These are phyloP conservation scores for Carex kokanica DNA, from an alignment of 176 grass and related monocot genomes.

Conservation along the genomic window DNA sequence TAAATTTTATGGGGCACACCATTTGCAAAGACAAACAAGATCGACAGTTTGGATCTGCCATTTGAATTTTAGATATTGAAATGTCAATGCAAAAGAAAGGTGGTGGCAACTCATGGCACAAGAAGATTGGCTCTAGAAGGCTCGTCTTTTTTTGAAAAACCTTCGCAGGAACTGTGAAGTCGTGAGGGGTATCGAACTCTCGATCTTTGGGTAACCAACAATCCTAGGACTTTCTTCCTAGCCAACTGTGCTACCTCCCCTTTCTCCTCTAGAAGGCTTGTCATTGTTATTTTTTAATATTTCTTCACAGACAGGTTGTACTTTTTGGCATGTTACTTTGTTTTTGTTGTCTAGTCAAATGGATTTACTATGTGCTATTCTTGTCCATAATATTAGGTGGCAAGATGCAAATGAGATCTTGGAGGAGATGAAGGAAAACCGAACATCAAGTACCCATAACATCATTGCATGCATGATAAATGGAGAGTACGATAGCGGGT, in stretches of 20 bases:
- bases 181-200: too few relatives aligned
- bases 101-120: not conserved
- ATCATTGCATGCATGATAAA: constrained; percentile 90
- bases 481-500: constrained; percentile 77
- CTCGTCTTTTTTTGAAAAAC: too few relatives aligned
- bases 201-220: too few relatives aligned
- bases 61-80: not conserved
- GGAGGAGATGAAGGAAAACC: constrained; percentile 84
- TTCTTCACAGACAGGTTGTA: not conserved
- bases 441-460: constrained; percentile 63
- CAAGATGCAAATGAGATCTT: constrained; percentile 65
- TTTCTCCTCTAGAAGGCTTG: not conserved
- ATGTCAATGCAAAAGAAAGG: not conserved
- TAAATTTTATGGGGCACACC: not conserved
- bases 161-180: too few relatives aligned
- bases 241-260: too few relatives aligned
- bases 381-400: constrained; percentile 56
- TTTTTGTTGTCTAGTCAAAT: not conserved
- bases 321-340: not conserved
- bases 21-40: not conserved
- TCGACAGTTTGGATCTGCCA: not conserved
- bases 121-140: not conserved
- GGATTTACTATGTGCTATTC: not conserved
- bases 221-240: too few relatives aligned
- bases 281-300: not conserved